phyloP scores from a whole-genome alignment of 1,284 basidiomycete species.

The Xanthoconium separans region DNA sequence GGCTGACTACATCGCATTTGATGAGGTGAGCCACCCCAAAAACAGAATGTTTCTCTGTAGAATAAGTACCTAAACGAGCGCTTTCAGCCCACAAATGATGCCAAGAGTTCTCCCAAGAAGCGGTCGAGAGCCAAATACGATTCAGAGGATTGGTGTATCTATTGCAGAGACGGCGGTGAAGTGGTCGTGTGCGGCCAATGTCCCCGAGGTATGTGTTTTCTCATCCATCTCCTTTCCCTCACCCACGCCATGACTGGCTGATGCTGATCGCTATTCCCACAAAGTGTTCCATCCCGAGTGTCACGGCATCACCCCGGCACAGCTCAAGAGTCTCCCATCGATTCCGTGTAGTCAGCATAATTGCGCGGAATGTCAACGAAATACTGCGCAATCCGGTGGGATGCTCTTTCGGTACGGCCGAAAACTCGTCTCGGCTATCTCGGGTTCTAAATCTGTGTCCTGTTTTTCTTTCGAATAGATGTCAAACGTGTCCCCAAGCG shows the following conservation, averaged over 20 bases:
- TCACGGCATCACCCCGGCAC: conserved; percentile 34
- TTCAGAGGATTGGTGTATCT: conserved; percentile 55
- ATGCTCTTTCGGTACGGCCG: conserved; percentile 47
- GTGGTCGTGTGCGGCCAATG: conserved; percentile 47
- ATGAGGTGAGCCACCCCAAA: conserved; percentile 27
- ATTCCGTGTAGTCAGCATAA: conserved; percentile 50
- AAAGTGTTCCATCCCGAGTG: conserved; percentile 55
- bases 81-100: conserved; percentile 16
- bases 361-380: conserved; percentile 44
- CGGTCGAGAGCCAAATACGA: conserved; percentile 38
- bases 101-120: conserved; percentile 24
- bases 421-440: background rate
- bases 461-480: conserved; percentile 36
- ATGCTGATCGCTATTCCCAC: background rate
- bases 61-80: conserved; percentile 3
- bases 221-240: background rate
- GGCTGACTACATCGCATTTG: conserved; percentile 32
- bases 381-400: conserved; percentile 45
- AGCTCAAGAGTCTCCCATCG: conserved; percentile 25
- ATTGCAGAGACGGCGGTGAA: conserved; percentile 59
- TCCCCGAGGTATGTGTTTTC: conserved; percentile 46
- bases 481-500: conserved; percentile 56
- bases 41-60: background rate
- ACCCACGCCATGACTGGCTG: conserved; percentile 3
- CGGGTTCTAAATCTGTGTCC: background rate